Evolutionary conservation across 108 stramenopile species (phyloP).

Genomic region (Skeletonema menzelii): DNA sequence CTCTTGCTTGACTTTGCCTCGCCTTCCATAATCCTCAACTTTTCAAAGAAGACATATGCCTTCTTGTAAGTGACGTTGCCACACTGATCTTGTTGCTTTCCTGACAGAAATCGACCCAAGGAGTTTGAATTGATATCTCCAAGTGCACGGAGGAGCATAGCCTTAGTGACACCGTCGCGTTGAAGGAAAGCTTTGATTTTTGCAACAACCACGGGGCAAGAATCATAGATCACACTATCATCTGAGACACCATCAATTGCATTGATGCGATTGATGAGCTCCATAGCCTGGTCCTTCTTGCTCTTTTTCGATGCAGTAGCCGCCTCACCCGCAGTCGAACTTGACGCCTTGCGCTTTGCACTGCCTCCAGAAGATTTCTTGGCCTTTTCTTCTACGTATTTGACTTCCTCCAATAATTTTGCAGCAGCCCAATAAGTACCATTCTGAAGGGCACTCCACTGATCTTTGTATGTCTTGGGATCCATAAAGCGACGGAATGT

Average conservation of each 20-base stretch:
- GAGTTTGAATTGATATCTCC: slow-evolving; percentile 34
- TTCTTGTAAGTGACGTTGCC: slow-evolving; percentile 35
- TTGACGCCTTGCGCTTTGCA: not conserved
- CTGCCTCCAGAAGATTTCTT: slow-evolving; percentile 4
- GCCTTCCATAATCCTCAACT: slow-evolving; percentile 39
- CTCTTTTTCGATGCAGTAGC: not conserved
- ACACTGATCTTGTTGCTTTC: slow-evolving; percentile 47
- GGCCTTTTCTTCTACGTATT: slow-evolving; percentile 14
- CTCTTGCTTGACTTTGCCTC: slow-evolving; percentile 32
- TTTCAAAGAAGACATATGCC: slow-evolving; percentile 49
- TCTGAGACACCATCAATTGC: slow-evolving; percentile 27
- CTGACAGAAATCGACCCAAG: slow-evolving; percentile 21
- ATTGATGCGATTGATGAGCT: slow-evolving; percentile 21
- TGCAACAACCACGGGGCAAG: slow-evolving; percentile 37
- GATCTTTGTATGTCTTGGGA: slow-evolving; percentile 43
- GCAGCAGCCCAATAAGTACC: slow-evolving; percentile 47
- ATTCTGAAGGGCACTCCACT: slow-evolving; percentile 35
- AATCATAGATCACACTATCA: slow-evolving; percentile 23
- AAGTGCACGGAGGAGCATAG: slow-evolving; percentile 6
- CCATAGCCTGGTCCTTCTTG: slow-evolving; percentile 6
- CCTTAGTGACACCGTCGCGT: slow-evolving; percentile 37
- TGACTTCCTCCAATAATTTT: slow-evolving; percentile 23
- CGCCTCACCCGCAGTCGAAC: not conserved
- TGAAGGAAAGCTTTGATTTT: slow-evolving; percentile 42
- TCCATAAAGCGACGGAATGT: slow-evolving; percentile 47